Percentiles rank a stretch among this genome's conserved stretches.
Evolutionary conservation across 148 eudicot genomes (phyloP).

Genomic region (Rhododendron ferrugineum): DNA sequence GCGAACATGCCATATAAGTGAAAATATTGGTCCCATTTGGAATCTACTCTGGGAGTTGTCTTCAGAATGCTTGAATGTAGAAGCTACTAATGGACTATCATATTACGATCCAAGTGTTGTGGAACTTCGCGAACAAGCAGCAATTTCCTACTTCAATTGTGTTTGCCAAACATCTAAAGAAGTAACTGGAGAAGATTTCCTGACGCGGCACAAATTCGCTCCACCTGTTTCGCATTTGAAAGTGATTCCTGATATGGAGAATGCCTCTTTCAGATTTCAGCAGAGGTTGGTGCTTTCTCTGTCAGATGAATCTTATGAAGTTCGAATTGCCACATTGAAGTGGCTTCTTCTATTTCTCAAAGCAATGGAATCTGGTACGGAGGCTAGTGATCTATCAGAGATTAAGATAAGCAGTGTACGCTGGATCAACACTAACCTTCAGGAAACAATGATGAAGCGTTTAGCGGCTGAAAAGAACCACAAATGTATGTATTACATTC

Average conservation of each 20-base stretch:
- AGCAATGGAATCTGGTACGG: conserved; percentile 25
- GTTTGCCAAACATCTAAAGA: conserved; percentile 48
- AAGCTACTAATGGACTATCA: conserved; percentile 24
- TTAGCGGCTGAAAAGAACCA: conserved; percentile 63
- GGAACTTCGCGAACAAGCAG: conserved; percentile 88
- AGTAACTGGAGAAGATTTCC: conserved; percentile 36
- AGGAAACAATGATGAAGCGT: conserved; percentile 43
- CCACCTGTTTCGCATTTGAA: conserved; percentile 20
- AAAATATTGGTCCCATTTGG: conserved; percentile 36
- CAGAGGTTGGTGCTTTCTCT: conserved; percentile 44
- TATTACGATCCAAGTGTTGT: conserved; percentile 69
- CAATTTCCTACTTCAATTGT: conserved; percentile 66
- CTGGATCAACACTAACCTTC: conserved; percentile 60
- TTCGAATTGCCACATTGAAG: conserved; percentile 77
- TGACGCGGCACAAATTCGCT: conserved; percentile 12
- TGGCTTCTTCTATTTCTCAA: conserved; percentile 71
- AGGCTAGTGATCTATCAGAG: conserved; percentile 20
- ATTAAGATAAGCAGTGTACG: conserved; percentile 21
- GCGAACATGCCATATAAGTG: conserved; percentile 41
- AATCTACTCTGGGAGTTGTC: conserved; percentile 58
- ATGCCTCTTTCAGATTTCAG: conserved; percentile 29
- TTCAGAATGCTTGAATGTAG: conserved; percentile 56
- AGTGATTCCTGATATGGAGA: conserved; percentile 24
- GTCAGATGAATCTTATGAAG: conserved; percentile 89
- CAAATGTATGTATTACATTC: conserved; percentile 67